Conservation (phyloP, 768 basidiomycete species). For the Hirschioporus abietinus region DNA sequence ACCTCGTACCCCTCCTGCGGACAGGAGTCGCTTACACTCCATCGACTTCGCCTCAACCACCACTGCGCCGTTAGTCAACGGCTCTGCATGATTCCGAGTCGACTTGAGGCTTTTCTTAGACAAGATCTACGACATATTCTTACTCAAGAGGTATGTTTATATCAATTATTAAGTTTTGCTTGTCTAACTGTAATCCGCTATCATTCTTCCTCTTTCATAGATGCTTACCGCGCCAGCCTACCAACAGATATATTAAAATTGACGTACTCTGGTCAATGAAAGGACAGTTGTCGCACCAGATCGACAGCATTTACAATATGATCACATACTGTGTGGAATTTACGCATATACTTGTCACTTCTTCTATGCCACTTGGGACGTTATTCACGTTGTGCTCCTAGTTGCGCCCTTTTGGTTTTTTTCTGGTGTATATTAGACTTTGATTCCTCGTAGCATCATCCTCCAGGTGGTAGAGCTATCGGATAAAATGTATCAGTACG, state of each 20-base stretch:
- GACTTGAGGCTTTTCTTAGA: too few species aligned
- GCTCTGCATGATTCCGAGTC: neutral
- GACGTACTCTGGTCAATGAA: neutral
- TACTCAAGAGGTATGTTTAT: neutral
- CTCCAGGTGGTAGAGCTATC: neutral
- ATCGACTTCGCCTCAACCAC: neutral
- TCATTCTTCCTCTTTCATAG: too few species aligned
- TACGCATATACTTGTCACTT: neutral
- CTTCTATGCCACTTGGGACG: neutral
- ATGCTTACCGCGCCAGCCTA: neutral
- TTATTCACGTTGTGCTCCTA: neutral
- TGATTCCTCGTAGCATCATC: neutral
- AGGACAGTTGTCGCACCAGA: neutral
- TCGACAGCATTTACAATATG: neutral
- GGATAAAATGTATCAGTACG: neutral
- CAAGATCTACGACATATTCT: neutral
- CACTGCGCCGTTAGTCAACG: neutral
- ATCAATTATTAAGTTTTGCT: too few species aligned
- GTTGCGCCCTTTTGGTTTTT: neutral
- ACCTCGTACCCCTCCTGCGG: neutral
- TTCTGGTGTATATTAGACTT: neutral
- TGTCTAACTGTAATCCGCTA: too few species aligned
- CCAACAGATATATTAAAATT: neutral
- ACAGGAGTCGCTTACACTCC: neutral
- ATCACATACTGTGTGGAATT: neutral